phyloP scores from a whole-genome alignment of 176 grass and related monocot genomes.

The Phoenix roebelenii region DNA sequence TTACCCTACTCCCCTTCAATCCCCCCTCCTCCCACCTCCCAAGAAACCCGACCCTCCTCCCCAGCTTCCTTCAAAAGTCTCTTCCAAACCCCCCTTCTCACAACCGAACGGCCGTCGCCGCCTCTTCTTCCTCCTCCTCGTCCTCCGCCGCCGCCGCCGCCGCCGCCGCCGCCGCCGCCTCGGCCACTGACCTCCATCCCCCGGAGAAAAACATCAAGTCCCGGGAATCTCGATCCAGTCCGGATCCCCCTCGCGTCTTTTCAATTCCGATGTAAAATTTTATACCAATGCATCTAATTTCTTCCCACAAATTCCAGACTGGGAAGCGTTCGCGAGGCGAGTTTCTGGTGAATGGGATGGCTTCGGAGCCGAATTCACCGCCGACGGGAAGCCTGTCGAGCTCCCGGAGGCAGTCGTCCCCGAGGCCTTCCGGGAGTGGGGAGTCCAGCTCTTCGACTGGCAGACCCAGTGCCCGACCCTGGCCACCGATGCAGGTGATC shows the following conservation, averaged over 20 bases:
- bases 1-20: neutral
- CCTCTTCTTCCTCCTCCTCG: slow-evolving; percentile 4
- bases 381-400: slow-evolving; percentile 51
- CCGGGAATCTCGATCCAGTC: slow-evolving; percentile 5
- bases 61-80: neutral
- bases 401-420: slow-evolving; percentile 71
- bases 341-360: slow-evolving; percentile 97
- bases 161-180: neutral
- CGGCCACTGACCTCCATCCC: slow-evolving; percentile 9
- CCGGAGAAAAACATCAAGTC: neutral
- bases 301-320: slow-evolving; percentile 25
- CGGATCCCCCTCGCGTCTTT: neutral
- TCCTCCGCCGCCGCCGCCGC: slow-evolving; percentile 7
- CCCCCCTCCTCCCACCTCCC: neutral
- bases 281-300: neutral
- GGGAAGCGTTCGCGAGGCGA: slow-evolving; percentile 53
- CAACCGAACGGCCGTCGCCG: neutral
- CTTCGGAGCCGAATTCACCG: slow-evolving; percentile 72
- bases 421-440: slow-evolving; percentile 78
- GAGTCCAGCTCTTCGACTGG: slow-evolving; percentile 79
- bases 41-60: slow-evolving; percentile 1
- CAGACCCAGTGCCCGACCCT: slow-evolving; percentile 94
- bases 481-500: slow-evolving; percentile 30
- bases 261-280: neutral
- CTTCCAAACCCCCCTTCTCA: neutral